phyloP scores from a whole-genome alignment of 2,329 filamentous ascomycete species.

The Aspergillus sergii region DNA sequence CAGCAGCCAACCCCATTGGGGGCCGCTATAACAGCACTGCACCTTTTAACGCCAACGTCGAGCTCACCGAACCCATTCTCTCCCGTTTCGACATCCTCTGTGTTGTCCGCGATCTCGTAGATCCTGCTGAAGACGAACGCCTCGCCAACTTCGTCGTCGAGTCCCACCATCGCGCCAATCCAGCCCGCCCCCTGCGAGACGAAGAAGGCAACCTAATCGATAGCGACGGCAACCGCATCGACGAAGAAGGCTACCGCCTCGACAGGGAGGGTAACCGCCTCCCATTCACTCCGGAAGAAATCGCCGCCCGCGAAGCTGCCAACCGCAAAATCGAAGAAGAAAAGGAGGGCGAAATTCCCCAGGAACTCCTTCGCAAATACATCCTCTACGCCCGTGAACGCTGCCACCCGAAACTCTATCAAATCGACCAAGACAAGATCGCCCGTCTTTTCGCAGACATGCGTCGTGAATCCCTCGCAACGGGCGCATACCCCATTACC shows the following conservation, averaged over 20 bases:
- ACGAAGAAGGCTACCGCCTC: constrained; percentile 59
- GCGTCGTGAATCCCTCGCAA: constrained; percentile 87
- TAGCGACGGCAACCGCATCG: constrained; percentile 57
- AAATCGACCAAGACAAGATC: constrained; percentile 97
- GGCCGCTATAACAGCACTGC: constrained; percentile 96
- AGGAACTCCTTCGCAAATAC: constrained; percentile 91
- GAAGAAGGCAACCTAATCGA: constrained; percentile 48
- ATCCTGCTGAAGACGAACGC: constrained; percentile 88
- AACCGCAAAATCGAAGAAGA: constrained; percentile 52
- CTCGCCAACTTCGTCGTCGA: constrained; percentile 93
- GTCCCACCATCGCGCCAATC: constrained; percentile 89
- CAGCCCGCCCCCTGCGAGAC: constrained; percentile 56
- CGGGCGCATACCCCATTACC: constrained; percentile 95
- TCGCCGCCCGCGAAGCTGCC: constrained; percentile 39
- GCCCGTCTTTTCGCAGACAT: constrained; percentile 94
- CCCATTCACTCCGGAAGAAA: constrained; percentile 48
- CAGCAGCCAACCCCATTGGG: constrained; percentile 93
- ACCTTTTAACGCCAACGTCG: constrained; percentile 93
- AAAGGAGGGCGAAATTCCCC: constrained; percentile 74
- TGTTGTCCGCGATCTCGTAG: constrained; percentile 93
- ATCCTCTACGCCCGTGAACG: constrained; percentile 92
- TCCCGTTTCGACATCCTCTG: constrained; percentile 98
- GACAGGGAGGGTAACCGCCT: constrained; percentile 47
- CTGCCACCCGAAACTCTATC: constrained; percentile 88
- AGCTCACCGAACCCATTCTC: constrained; percentile 94